Evolutionary conservation across 2,329 filamentous ascomycete genomes (phyloP).

Genomic region (Sphaerulina musiva): DNA sequence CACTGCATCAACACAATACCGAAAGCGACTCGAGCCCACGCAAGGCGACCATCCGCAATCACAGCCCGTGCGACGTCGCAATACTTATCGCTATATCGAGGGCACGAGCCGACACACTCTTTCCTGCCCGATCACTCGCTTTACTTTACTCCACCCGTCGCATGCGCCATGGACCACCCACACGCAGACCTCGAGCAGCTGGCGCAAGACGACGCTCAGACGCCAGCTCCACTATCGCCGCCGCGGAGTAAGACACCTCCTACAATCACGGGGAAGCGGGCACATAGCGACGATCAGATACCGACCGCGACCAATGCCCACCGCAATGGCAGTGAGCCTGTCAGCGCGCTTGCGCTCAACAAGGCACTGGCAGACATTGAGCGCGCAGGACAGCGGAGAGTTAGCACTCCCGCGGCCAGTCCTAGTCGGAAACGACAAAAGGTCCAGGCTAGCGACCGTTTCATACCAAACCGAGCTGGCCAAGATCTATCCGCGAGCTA

Average conservation of each 20-base stretch:
- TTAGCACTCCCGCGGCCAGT: slow-evolving; percentile 57
- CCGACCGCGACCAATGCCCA: slow-evolving; percentile 12
- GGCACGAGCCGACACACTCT: slow-evolving; percentile 1
- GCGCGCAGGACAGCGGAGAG: slow-evolving; percentile 49
- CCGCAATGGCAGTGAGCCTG: slow-evolving; percentile 45
- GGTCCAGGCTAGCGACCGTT: slow-evolving; percentile 59
- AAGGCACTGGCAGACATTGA: slow-evolving; percentile 58
- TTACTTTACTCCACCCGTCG: neutral
- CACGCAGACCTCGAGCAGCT: slow-evolving; percentile 6
- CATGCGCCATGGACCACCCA: slow-evolving; percentile 14
- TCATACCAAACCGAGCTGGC: slow-evolving; percentile 88
- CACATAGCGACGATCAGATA: slow-evolving; percentile 30
- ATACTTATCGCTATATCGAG: neutral
- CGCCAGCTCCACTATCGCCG: slow-evolving; percentile 48
- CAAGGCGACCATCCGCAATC: slow-evolving; percentile 3
- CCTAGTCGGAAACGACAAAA: slow-evolving; percentile 63
- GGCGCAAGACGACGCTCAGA: slow-evolving; percentile 30
- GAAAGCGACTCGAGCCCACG: neutral
- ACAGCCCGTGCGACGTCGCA: neutral
- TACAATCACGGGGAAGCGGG: slow-evolving; percentile 46
- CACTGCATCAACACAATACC: neutral
- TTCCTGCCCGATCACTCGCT: neutral
- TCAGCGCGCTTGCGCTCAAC: slow-evolving; percentile 54
- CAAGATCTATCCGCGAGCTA: slow-evolving; percentile 92
- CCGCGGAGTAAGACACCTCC: slow-evolving; percentile 56